These are phyloP conservation scores for Coffea eugenioides DNA, from an alignment of 257 asterid genomes.

Conservation along the genomic window DNA sequence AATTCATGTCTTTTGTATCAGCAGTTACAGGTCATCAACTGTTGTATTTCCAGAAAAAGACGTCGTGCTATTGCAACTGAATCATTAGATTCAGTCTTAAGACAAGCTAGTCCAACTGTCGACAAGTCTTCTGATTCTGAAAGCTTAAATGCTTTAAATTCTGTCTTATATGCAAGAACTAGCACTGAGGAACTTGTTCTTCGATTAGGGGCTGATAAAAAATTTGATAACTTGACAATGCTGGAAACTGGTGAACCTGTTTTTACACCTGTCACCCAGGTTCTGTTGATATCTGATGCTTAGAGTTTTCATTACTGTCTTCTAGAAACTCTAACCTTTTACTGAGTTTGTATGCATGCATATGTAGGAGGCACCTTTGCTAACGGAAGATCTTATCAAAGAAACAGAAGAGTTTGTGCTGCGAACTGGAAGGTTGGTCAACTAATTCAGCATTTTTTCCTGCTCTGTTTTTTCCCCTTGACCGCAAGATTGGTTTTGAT, in stretches of 20 bases:
- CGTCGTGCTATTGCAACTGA: conserved; percentile 76
- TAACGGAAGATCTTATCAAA: conserved; percentile 93
- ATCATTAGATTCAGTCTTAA: conserved; percentile 60
- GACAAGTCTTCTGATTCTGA: conserved; percentile 45
- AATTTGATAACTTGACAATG: conserved; percentile 64
- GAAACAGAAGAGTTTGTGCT: conserved; percentile 98
- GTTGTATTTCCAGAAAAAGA: conserved; percentile 89
- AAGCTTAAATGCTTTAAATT: conserved; percentile 36
- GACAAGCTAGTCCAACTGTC: conserved; percentile 45
- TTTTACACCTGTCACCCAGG: conserved; percentile 92
- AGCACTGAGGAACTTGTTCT: conserved; percentile 78
- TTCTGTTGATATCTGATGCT: conserved; percentile 34
- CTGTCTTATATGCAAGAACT: conserved; percentile 60
- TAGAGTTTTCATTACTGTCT: conserved; percentile 11
- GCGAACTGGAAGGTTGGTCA: conserved; percentile 86
- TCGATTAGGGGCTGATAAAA: conserved; percentile 83
- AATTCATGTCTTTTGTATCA: conserved; percentile 89
- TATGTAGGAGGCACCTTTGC: conserved; percentile 81
- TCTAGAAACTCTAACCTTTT: conserved; percentile 16
- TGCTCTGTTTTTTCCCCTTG: background rate
- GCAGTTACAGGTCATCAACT: conserved; percentile 94
- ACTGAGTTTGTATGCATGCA: conserved; percentile 24
- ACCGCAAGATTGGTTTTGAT: background rate
- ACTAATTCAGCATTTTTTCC: background rate
- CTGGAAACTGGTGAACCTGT: conserved; percentile 95